Evolutionary conservation across 768 basidiomycete species (phyloP), one percentile per base, ranked within the genome.

Genomic region (Boletus eberwhitei): DNA sequence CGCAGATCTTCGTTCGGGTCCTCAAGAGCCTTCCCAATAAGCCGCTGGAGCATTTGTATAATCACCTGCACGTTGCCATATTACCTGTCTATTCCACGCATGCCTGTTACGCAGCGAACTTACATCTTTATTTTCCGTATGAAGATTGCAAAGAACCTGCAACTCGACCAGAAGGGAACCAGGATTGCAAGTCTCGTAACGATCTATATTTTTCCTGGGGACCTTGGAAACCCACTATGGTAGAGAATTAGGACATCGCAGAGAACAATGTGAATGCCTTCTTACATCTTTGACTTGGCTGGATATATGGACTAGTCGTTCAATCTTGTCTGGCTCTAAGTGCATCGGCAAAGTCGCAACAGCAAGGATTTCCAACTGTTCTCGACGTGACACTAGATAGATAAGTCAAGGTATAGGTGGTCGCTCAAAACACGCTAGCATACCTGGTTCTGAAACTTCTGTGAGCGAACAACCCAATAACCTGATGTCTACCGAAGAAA

Each of bases 11-110:
- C 61, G 14, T 58, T 48, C 8, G 66, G 64, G 37, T 71, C 66
- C 11, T 70, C 63, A 35, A 74, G 73, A 26, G 76, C 74, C 11
- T 75, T 50, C 22, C 71, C 63, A 36, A 82, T 66, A 34, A 86
- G 68, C 19, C 72, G 70, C 29, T 73, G 67, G 2, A 75, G 59
- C 5, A 59, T 37, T 50, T 62, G 55, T 8, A 43, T 45, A 19
- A 55, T 37, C 39, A 47, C 46, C 69, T 71, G 36, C n/a, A 17
- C 1, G n/a, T 22, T 34, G 8, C 42, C 12, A n/a, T 22, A 50
- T 52, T 29, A 54, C 13, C 17, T 13, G 21, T 45, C 16, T 43
- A 9, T 55, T 26, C 22, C 8, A 32, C 22, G 45, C 16, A 31
- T 22, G 11, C 29, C 26, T 37, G 14, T 29, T 24, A 31, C 11